phyloP scores from a whole-genome alignment of 805 yeast species.

The Candida hispaniensis region DNA sequence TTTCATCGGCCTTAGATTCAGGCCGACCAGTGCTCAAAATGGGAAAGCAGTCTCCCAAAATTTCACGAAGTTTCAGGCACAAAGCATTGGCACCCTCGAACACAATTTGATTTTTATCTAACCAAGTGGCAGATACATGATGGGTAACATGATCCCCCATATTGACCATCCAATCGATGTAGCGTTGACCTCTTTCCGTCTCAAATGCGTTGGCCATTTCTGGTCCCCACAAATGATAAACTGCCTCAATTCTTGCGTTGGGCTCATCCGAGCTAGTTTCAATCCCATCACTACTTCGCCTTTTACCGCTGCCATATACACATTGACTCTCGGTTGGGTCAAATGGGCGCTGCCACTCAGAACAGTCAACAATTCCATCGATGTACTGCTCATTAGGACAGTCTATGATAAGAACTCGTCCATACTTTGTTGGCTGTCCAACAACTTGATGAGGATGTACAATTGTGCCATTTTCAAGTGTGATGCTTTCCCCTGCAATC shows the following conservation, averaged over 20 bases:
- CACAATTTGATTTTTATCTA: conserved; percentile 51
- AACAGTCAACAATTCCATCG: conserved; percentile 22
- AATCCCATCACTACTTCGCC: conserved; percentile 4
- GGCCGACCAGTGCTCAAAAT: too few species aligned
- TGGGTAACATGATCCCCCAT: conserved; percentile 45
- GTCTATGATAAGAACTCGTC: conserved; percentile 59
- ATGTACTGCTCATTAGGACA: conserved; percentile 49
- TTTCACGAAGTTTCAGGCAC: conserved; percentile 22
- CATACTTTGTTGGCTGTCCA: conserved; percentile 46
- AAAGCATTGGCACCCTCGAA: conserved; percentile 43
- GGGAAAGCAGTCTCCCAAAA: conserved; percentile 27
- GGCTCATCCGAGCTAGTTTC: not conserved
- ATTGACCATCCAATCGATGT: conserved; percentile 36
- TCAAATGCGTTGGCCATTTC: conserved; percentile 37
- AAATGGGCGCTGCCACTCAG: conserved; percentile 6
- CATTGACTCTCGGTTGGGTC: conserved; percentile 1
- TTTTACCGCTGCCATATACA: conserved; percentile 3
- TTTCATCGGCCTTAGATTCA: too few species aligned
- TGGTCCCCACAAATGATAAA: conserved; percentile 71
- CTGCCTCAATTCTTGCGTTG: conserved; percentile 21
- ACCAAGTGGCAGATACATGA: conserved; percentile 58
- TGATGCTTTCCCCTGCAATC: conserved; percentile 48
- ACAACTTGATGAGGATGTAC: conserved; percentile 64
- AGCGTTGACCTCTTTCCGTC: conserved; percentile 23
- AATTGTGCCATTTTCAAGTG: conserved; percentile 44